Conservation (phyloP, 768 basidiomycete species). For the Leccinum variicolor region DNA sequence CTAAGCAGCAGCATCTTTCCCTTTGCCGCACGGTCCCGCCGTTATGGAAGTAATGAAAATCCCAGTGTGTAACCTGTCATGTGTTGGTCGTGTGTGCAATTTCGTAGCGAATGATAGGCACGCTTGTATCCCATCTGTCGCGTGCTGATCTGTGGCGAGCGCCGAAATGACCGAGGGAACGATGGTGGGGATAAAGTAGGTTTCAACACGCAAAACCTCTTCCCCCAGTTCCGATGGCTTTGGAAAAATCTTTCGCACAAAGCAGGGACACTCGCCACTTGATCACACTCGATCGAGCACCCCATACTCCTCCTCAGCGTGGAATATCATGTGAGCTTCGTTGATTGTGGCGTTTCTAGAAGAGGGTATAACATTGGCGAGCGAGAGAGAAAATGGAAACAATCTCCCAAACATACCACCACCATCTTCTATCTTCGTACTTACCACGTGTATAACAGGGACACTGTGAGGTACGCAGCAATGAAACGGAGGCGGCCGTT, state of each 20-base stretch:
- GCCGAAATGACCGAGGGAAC: constrained; percentile 2
- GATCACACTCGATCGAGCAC: neutral
- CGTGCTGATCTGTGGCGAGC: neutral
- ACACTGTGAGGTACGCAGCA: neutral
- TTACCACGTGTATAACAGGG: constrained; percentile 1
- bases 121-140: neutral
- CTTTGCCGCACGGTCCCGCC: neutral
- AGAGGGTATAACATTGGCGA: neutral
- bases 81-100: neutral
- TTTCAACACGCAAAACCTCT: neutral
- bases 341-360: neutral
- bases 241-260: neutral
- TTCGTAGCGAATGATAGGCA: neutral
- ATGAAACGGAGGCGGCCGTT: neutral
- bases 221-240: neutral
- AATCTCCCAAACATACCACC: neutral
- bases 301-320: neutral
- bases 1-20: neutral
- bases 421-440: neutral
- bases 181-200: neutral
- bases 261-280: neutral
- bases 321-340: neutral
- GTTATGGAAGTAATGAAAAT: neutral
- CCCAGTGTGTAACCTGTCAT: neutral
- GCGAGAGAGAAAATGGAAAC: constrained; percentile 1